Conservation (phyloP, 1,284 basidiomycete species). For the Ganoderma resinaceum region DNA sequence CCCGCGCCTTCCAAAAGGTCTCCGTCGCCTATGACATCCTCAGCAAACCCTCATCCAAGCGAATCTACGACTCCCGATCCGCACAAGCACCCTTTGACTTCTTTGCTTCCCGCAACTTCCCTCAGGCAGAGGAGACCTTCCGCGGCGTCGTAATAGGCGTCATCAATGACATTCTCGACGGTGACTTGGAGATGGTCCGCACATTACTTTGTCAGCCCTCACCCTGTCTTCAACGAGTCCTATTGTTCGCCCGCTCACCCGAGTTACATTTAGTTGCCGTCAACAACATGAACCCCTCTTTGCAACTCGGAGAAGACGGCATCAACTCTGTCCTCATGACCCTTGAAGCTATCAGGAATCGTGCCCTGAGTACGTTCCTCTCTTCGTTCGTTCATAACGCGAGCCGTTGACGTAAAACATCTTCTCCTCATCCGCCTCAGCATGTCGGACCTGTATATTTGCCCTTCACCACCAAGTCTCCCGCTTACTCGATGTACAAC, state of each 20-base stretch:
- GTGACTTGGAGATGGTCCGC: conserved; percentile 83
- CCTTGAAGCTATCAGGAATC: conserved; percentile 69
- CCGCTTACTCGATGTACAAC: conserved; percentile 80
- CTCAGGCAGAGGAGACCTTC: conserved; percentile 78
- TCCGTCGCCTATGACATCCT: conserved; percentile 85
- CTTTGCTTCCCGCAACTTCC: conserved; percentile 56
- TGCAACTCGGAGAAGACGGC: conserved; percentile 74
- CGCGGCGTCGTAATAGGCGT: conserved; percentile 75
- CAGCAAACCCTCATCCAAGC: conserved; percentile 72
- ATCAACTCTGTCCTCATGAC: conserved; percentile 70
- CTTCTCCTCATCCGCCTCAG: conserved; percentile 43
- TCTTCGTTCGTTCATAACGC: conserved; percentile 6
- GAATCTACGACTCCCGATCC: conserved; percentile 71
- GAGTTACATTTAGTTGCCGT: conserved; percentile 58
- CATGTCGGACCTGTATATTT: conserved; percentile 81
- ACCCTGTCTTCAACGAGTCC: neutral
- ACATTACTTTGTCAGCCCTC: conserved; percentile 68
- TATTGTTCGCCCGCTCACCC: neutral
- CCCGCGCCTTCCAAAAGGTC: conserved; percentile 85
- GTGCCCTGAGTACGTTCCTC: conserved; percentile 65
- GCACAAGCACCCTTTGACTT: conserved; percentile 56
- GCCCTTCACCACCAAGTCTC: conserved; percentile 77
- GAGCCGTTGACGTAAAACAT: conserved; percentile 5
- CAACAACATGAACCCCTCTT: conserved; percentile 74
- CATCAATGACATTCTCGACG: conserved; percentile 84